These are phyloP conservation scores for Aureobasidium sp. DNA, from an alignment of 2,329 filamentous ascomycete species.

Conservation along the genomic window DNA sequence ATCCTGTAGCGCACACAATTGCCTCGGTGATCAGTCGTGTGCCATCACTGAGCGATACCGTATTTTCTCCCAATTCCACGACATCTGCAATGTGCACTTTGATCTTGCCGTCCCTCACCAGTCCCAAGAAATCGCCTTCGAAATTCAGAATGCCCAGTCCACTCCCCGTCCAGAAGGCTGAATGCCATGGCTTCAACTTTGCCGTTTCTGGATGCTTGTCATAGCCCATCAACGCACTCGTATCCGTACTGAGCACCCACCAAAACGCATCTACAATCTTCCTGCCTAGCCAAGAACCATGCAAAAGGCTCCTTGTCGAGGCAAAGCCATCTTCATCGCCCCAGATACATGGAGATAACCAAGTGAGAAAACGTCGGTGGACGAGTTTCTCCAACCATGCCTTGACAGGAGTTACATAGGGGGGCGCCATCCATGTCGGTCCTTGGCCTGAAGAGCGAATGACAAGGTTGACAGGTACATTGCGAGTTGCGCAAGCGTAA, in stretches of 20 bases:
- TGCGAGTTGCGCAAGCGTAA: conserved; percentile 48
- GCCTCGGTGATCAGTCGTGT: conserved; percentile 40
- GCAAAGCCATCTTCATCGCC: conserved; percentile 54
- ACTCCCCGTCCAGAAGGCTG: conserved; percentile 46
- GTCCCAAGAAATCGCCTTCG: conserved; percentile 45
- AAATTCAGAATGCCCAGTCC: conserved; percentile 56
- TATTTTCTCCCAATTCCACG: conserved; percentile 35
- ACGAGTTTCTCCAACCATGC: conserved; percentile 61
- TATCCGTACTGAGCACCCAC: conserved; percentile 47
- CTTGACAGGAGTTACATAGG: conserved; percentile 60
- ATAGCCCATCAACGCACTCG: conserved; percentile 40
- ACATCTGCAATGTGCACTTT: conserved; percentile 50
- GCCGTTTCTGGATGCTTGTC: conserved; percentile 34
- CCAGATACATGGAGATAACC: conserved; percentile 70
- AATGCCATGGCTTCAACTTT: conserved; percentile 36
- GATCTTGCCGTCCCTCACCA: conserved; percentile 47
- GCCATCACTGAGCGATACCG: conserved; percentile 43
- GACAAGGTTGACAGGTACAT: conserved; percentile 47
- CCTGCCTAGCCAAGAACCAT: conserved; percentile 50
- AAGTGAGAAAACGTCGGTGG: conserved; percentile 59
- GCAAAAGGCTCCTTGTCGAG: conserved; percentile 46
- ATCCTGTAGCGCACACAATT: conserved; percentile 50
- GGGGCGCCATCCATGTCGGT: conserved; percentile 51
- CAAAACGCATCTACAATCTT: conserved; percentile 50
- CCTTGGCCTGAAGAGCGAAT: conserved; percentile 53